Conservation (phyloP, 2,329 filamentous ascomycete genomes). For the Colletotrichum limetticola region DNA sequence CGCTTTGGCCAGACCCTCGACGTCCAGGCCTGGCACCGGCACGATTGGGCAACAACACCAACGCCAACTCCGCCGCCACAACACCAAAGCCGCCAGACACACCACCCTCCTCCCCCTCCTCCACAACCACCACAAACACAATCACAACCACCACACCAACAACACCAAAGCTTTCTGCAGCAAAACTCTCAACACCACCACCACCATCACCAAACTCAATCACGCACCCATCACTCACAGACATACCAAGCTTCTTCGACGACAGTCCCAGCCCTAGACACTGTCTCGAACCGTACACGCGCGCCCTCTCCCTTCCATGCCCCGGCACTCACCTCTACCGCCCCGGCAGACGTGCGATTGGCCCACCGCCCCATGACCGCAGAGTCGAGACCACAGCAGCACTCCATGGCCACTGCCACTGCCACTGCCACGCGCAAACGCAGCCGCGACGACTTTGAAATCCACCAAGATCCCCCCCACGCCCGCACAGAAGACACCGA, state of each 20-base stretch:
- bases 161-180: neutral
- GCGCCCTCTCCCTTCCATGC: conserved; percentile 30
- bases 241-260: neutral
- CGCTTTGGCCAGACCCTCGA: conserved; percentile 30
- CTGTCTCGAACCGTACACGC: conserved; percentile 13
- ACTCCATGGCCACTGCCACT: conserved; percentile 18
- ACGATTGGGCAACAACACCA: conserved; percentile 4
- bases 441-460: conserved; percentile 54
- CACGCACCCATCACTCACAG: neutral
- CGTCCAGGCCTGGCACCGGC: conserved; percentile 30
- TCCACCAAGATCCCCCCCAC: conserved; percentile 59
- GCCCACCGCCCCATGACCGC: conserved; percentile 31
- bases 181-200: neutral
- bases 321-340: neutral
- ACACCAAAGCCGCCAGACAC: neutral
- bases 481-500: conserved; percentile 58
- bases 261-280: conserved; percentile 4
- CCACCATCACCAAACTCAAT: neutral
- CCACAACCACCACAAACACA: neutral
- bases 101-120: neutral
- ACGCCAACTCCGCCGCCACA: neutral
- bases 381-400: neutral
- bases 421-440: conserved; percentile 35
- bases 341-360: conserved; percentile 20
- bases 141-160: neutral